These are phyloP conservation scores for Lasiosphaeria hispida DNA, from an alignment of 495 filamentous ascomycete genomes.

Conservation along the genomic window DNA sequence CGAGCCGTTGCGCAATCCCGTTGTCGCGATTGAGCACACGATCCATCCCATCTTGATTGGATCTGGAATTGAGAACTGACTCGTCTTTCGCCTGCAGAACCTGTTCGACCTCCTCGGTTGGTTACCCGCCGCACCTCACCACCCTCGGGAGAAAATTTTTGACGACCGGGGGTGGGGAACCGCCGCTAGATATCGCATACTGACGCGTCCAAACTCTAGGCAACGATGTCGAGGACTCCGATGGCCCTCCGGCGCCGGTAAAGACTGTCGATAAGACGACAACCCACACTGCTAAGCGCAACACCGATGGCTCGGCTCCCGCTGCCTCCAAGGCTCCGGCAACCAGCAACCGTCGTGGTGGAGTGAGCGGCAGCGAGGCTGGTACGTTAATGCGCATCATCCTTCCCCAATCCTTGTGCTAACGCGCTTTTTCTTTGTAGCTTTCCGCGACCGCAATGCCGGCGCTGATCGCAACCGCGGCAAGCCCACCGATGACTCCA, in stretches of 20 bases:
- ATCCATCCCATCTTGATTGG: neutral
- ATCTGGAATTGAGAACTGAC: conserved; percentile 27
- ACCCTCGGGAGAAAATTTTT: conserved; percentile 13
- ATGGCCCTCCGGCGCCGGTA: conserved; percentile 72
- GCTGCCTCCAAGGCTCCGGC: conserved; percentile 47
- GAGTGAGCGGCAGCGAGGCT: conserved; percentile 71
- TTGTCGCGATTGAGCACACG: conserved; percentile 5
- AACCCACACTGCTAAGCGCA: conserved; percentile 81
- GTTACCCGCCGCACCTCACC: conserved; percentile 18
- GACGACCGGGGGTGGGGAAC: neutral
- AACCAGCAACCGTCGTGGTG: conserved; percentile 52
- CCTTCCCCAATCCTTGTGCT: conserved; percentile 3
- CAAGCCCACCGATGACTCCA: conserved; percentile 70
- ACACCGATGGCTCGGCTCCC: conserved; percentile 72
- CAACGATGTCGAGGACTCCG: conserved; percentile 83
- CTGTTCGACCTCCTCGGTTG: conserved; percentile 83
- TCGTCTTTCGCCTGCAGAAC: conserved; percentile 54
- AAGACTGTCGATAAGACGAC: conserved; percentile 83
- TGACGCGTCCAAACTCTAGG: conserved; percentile 49
- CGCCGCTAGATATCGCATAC: neutral
- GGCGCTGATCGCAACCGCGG: conserved; percentile 78
- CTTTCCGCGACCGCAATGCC: conserved; percentile 87
- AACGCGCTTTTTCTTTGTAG: conserved; percentile 43
- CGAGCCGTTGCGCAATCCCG: conserved; percentile 3
- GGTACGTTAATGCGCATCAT: conserved; percentile 50